Evolutionary conservation across 2,329 filamentous ascomycete species (phyloP), one percentile per base, ranked within the genome.

Genomic region (Talaromyces sp.): DNA sequence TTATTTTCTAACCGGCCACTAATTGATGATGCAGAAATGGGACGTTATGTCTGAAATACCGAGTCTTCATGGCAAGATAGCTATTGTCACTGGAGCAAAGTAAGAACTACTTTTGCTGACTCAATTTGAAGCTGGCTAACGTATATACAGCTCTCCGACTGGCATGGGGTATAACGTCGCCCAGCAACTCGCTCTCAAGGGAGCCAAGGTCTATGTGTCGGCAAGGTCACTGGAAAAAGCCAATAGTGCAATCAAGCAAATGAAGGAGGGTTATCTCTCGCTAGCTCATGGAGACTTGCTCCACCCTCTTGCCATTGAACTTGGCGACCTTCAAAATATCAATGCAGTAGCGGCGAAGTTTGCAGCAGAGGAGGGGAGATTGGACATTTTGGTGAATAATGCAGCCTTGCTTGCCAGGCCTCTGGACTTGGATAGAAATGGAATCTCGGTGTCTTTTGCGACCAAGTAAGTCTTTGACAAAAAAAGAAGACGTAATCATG

Each of bases 131-230:
- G n/a, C 16, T 9, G 54, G 39, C 60, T 62, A 62, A 62, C 6
- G 8, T 4, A 3, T 13, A 35, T 24, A 14, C 35, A 62, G 47
- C 35, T 62, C 60, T 35, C 35, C 33, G 16, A 62, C 60, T 35
- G 60, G 60, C 47, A 62, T 62, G 33, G 60, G 60, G 4, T 62
- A 52, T 54, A 62, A 62, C 31, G 35, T 62, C 49, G 60, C 60
- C 33, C 47, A 62, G 45, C 60, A 62, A 43, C 60, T 62, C 35
- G 60, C 60, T 35, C 49, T 62, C 3, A 62, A 62, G 49, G 60
- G 60, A 41, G 60, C 60, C 35, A 62, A 62, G 49, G 60, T 62
- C 22, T 62, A 62, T 62, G 49, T 62, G 37, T 62, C 60, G 33
- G 60, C 60, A 56, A 62, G 60, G 14, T 62, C 60, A 22, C 31